Percentiles rank a stretch among this genome's conserved stretches.
These are phyloP conservation scores for Leccinellum albellum DNA, from an alignment of 768 basidiomycete genomes.

Conservation along the genomic window DNA sequence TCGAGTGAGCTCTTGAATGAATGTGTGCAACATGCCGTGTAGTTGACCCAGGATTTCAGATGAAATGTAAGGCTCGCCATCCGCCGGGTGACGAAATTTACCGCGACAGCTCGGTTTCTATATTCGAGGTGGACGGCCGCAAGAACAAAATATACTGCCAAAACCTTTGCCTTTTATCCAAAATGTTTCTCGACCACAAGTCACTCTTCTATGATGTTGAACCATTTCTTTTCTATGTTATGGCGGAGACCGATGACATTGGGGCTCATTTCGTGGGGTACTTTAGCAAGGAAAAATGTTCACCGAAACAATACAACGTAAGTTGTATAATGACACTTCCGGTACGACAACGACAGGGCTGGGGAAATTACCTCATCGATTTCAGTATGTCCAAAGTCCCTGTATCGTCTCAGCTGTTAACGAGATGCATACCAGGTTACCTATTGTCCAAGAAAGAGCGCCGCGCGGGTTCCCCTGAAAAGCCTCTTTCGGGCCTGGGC, in stretches of 20 bases:
- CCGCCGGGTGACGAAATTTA: slow-evolving; percentile 99
- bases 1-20: slow-evolving; percentile 51
- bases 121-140: slow-evolving; percentile 97
- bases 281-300: slow-evolving; percentile 98
- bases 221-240: slow-evolving; percentile 98
- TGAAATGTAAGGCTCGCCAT: slow-evolving; percentile 92
- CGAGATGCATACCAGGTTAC: slow-evolving; percentile 63
- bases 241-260: slow-evolving; percentile 84
- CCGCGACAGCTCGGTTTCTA: slow-evolving; percentile 79
- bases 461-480: slow-evolving; percentile 88
- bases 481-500: slow-evolving; percentile 89
- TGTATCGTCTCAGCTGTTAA: slow-evolving; percentile 6
- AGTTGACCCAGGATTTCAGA: slow-evolving; percentile 41
- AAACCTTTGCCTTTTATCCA: slow-evolving; percentile 93
- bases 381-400: slow-evolving; percentile 61
- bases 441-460: slow-evolving; percentile 93
- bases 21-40: neutral
- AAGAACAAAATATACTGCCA: slow-evolving; percentile 99
- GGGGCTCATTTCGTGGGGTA: slow-evolving; percentile 97
- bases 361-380: slow-evolving; percentile 96
- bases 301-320: slow-evolving; percentile 93
- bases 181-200: slow-evolving; percentile 99
- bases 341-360: slow-evolving; percentile 89
- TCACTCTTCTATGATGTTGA: slow-evolving; percentile 99
- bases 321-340: slow-evolving; percentile 99